These are phyloP conservation scores for Thelephora ganbajun DNA, from an alignment of 768 basidiomycete genomes.

Conservation along the genomic window DNA sequence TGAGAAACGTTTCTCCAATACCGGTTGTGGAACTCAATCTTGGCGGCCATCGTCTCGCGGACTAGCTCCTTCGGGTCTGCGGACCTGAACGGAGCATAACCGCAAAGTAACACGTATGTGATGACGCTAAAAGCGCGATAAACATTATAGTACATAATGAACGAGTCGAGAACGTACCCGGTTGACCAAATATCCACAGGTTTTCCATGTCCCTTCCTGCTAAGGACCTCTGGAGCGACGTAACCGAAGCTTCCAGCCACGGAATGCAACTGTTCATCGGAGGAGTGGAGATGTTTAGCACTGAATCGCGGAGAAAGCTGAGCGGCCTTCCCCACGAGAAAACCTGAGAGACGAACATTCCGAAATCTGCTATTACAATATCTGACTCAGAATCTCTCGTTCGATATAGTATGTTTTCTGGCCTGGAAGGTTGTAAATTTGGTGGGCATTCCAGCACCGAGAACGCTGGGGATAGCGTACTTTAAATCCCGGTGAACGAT, in stretches of 20 bases:
- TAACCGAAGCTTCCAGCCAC: slow-evolving; percentile 80
- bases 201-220: slow-evolving; percentile 75
- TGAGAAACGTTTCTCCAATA: slow-evolving; percentile 88
- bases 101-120: slow-evolving; percentile 88
- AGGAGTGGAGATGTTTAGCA: slow-evolving; percentile 67
- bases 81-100: slow-evolving; percentile 88
- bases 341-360: slow-evolving; percentile 50
- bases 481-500: slow-evolving; percentile 97
- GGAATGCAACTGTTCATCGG: slow-evolving; percentile 56
- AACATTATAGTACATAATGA: not conserved
- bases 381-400: slow-evolving; percentile 65
- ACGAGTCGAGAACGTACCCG: slow-evolving; percentile 38
- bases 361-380: slow-evolving; percentile 93
- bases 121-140: slow-evolving; percentile 50
- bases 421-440: slow-evolving; percentile 29
- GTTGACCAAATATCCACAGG: slow-evolving; percentile 91
- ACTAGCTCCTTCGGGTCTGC: slow-evolving; percentile 65
- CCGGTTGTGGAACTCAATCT: slow-evolving; percentile 81
- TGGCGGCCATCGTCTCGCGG: slow-evolving; percentile 73
- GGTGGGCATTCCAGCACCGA: not conserved
- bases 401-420: slow-evolving; percentile 92
- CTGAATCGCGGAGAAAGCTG: slow-evolving; percentile 20
- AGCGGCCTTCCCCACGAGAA: not conserved
- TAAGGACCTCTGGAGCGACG: slow-evolving; percentile 81
- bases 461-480: slow-evolving; percentile 22